These are phyloP conservation scores for Phenoliferia sp. DNA, from an alignment of 1,284 basidiomycete genomes.

Conservation along the genomic window DNA sequence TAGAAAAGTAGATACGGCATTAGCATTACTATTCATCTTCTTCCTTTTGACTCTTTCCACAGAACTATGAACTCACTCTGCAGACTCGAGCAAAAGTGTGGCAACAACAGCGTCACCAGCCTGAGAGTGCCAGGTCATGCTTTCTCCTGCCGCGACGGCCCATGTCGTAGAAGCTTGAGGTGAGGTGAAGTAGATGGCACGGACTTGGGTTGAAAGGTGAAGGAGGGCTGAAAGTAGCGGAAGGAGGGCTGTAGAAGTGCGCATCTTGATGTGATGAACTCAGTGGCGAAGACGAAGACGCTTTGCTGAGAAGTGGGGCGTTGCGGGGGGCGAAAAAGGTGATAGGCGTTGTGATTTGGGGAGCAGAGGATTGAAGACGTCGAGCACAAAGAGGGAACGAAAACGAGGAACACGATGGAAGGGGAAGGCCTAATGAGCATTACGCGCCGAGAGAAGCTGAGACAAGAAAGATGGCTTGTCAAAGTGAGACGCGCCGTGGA, in stretches of 20 bases:
- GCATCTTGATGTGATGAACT: background rate
- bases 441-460: too few relatives aligned
- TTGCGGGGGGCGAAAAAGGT: background rate
- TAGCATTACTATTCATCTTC: too few relatives aligned
- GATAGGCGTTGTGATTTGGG: background rate
- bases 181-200: slow-evolving; percentile 29
- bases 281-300: too few relatives aligned
- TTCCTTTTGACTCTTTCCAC: too few relatives aligned
- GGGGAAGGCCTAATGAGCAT: too few relatives aligned
- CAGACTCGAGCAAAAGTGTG: slow-evolving; percentile 15
- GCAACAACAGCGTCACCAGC: slow-evolving; percentile 19
- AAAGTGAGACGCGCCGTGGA: too few relatives aligned
- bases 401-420: background rate
- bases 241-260: slow-evolving; percentile 1
- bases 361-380: background rate
- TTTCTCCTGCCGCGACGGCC: slow-evolving; percentile 9
- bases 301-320: background rate
- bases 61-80: background rate
- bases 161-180: slow-evolving; percentile 14
- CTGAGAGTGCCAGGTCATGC: slow-evolving; percentile 26
- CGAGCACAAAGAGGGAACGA: background rate
- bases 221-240: slow-evolving; percentile 6
- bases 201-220: background rate
- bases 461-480: too few relatives aligned
- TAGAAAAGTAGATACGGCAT: too few relatives aligned